phyloP scores from a whole-genome alignment of 306 rosid genomes.

The Prunus armeniaca region DNA sequence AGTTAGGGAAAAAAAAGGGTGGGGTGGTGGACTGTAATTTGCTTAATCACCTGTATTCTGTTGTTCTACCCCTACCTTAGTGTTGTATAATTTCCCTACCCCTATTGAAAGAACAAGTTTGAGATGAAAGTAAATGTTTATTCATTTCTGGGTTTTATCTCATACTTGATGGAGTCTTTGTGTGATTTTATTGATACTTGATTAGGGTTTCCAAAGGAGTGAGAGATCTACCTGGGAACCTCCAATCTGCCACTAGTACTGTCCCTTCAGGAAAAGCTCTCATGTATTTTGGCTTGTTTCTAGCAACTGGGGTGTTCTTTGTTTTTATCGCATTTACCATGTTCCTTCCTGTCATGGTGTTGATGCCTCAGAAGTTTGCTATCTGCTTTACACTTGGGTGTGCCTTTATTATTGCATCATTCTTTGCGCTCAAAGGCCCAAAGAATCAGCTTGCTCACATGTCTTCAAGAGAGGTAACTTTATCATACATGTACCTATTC shows the following conservation, averaged over 20 bases:
- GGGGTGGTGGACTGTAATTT: neutral
- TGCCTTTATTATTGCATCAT: slow-evolving; percentile 78
- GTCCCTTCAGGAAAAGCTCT: slow-evolving; percentile 93
- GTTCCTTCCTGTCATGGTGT: slow-evolving; percentile 92
- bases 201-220: slow-evolving; percentile 88
- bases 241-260: slow-evolving; percentile 78
- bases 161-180: neutral
- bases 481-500: slow-evolving; percentile 6
- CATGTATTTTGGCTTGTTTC: slow-evolving; percentile 74
- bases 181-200: slow-evolving; percentile 18
- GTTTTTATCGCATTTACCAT: slow-evolving; percentile 81
- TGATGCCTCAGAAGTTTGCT: slow-evolving; percentile 93
- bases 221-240: slow-evolving; percentile 83
- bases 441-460: slow-evolving; percentile 78
- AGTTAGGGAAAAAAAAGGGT: neutral
- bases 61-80: neutral
- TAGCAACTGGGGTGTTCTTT: slow-evolving; percentile 83
- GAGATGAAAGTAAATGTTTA: neutral
- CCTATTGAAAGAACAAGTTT: neutral
- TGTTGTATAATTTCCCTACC: neutral
- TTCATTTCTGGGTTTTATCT: neutral
- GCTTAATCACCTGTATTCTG: neutral
- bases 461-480: slow-evolving; percentile 73
- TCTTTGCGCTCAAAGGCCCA: slow-evolving; percentile 85
- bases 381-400: slow-evolving; percentile 92